Conservation (phyloP, 1,139 yeast species). For the Hyphopichia fennica region DNA sequence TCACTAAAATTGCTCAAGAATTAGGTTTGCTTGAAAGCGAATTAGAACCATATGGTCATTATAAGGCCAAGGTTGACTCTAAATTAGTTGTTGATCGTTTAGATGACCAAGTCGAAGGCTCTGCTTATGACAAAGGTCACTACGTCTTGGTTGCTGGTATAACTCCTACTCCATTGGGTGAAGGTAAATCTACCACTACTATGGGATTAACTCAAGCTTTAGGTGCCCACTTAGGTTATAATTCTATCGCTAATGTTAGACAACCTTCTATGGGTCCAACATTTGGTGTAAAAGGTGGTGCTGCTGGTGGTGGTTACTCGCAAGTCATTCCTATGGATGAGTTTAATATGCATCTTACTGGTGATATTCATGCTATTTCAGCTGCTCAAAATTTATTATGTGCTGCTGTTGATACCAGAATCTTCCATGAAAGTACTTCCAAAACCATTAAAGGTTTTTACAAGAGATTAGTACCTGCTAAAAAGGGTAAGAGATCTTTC, state of each 20-base stretch:
- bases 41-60: constrained; percentile 71
- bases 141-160: constrained; percentile 78
- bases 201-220: constrained; percentile 79
- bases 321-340: constrained; percentile 90
- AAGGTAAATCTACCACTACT: constrained; percentile 80
- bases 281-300: constrained; percentile 86
- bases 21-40: constrained; percentile 62
- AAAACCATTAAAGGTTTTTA: constrained; percentile 63
- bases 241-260: constrained; percentile 76
- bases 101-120: constrained; percentile 54
- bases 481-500: constrained; percentile 64
- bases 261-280: constrained; percentile 91
- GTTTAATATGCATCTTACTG: constrained; percentile 81
- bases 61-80: constrained; percentile 71
- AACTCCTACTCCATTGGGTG: constrained; percentile 82
- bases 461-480: constrained; percentile 68
- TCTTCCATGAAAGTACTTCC: constrained; percentile 76
- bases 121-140: constrained; percentile 47
- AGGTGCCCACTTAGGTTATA: constrained; percentile 69
- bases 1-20: constrained; percentile 62
- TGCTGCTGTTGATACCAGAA: constrained; percentile 82
- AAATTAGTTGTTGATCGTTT: constrained; percentile 55
- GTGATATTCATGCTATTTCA: constrained; percentile 81
- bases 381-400: constrained; percentile 78
- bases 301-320: constrained; percentile 86